phyloP scores from a whole-genome alignment of 2,329 filamentous ascomycete species.

The Penicillium sp. region DNA sequence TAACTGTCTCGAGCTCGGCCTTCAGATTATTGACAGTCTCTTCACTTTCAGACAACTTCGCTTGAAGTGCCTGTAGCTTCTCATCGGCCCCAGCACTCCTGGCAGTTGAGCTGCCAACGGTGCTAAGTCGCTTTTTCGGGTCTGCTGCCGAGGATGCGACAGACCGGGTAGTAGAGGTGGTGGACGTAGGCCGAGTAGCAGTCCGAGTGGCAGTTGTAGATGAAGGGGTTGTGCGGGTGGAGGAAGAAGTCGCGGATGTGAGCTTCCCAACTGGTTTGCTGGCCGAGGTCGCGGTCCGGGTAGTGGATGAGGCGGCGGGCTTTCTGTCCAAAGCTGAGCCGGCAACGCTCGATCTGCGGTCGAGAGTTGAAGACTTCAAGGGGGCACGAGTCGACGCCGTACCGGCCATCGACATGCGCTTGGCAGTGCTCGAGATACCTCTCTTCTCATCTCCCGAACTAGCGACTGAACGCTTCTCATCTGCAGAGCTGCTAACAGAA shows the following conservation, averaged over 20 bases:
- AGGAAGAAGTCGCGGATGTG: slow-evolving; percentile 29
- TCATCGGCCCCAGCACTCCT: slow-evolving; percentile 33
- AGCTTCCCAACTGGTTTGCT: slow-evolving; percentile 28
- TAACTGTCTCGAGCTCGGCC: slow-evolving; percentile 38
- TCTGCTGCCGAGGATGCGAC: slow-evolving; percentile 29
- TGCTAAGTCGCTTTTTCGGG: slow-evolving; percentile 44
- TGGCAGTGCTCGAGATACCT: slow-evolving; percentile 47
- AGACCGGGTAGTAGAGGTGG: slow-evolving; percentile 27
- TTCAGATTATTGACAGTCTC: slow-evolving; percentile 38
- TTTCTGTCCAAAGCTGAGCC: slow-evolving; percentile 41
- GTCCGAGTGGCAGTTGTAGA: slow-evolving; percentile 31
- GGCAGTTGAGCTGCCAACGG: slow-evolving; percentile 32
- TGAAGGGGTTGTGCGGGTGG: slow-evolving; percentile 31
- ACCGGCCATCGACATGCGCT: slow-evolving; percentile 50
- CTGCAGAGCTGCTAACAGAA: slow-evolving; percentile 50
- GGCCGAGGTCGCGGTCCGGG: slow-evolving; percentile 29
- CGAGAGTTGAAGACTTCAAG: slow-evolving; percentile 37
- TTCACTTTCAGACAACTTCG: slow-evolving; percentile 42
- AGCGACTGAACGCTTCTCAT: slow-evolving; percentile 47
- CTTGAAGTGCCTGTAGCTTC: slow-evolving; percentile 41
- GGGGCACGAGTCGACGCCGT: slow-evolving; percentile 41
- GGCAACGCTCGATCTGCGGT: slow-evolving; percentile 44
- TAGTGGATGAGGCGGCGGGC: slow-evolving; percentile 23
- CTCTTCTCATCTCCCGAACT: slow-evolving; percentile 52
- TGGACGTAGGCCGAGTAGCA: slow-evolving; percentile 28